Percentiles rank a stretch among this genome's conserved stretches.
Conservation (phyloP, 176 grass and related monocot species). For the Lolium multiflorum region DNA sequence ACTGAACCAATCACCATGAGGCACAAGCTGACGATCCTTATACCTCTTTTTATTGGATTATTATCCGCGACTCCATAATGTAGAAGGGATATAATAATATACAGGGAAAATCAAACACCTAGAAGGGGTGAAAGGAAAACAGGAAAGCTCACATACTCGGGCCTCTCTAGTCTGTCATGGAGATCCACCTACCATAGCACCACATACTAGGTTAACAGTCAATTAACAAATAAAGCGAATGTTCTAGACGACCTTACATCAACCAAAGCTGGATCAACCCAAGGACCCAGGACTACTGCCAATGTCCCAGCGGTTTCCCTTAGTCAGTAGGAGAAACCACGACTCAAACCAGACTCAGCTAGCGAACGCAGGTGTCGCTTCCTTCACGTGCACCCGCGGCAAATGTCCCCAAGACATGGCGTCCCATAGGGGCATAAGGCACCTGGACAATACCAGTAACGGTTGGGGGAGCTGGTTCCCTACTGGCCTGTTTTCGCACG, state of each 20-base stretch:
- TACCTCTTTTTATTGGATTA: slow-evolving; percentile 33
- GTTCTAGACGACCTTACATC: slow-evolving; percentile 54
- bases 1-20: neutral
- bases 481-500: slow-evolving; percentile 70
- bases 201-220: slow-evolving; percentile 54
- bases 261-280: slow-evolving; percentile 45
- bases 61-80: slow-evolving; percentile 29
- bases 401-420: slow-evolving; percentile 26
- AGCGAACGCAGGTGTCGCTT: slow-evolving; percentile 49
- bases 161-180: slow-evolving; percentile 44
- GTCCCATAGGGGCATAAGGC: slow-evolving; percentile 24
- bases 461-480: slow-evolving; percentile 16
- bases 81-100: slow-evolving; percentile 43
- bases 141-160: slow-evolving; percentile 46
- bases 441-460: slow-evolving; percentile 29
- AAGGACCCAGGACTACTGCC: neutral
- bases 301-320: slow-evolving; percentile 38
- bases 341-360: slow-evolving; percentile 35
- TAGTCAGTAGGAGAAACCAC: slow-evolving; percentile 12
- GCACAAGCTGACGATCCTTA: slow-evolving; percentile 18
- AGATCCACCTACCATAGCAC: slow-evolving; percentile 45
- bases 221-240: slow-evolving; percentile 65
- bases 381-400: slow-evolving; percentile 45
- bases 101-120: slow-evolving; percentile 47
- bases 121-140: slow-evolving; percentile 32